Conservation (phyloP, 805 yeast species). For the Candida dendrica region DNA sequence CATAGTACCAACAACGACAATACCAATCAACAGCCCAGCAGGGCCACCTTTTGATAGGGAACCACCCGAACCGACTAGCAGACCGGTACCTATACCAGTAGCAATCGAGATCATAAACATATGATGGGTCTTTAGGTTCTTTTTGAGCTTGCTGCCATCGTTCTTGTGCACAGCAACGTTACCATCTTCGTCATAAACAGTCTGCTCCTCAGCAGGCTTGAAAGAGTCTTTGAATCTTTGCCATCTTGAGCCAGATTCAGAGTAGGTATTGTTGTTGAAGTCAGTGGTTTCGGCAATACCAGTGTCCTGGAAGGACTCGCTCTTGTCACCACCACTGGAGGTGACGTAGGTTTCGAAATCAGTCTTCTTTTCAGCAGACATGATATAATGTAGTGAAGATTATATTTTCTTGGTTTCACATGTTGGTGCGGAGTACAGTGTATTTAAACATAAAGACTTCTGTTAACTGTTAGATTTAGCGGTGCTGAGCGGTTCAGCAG, state of each 20-base stretch:
- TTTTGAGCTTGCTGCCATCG: conserved; percentile 25
- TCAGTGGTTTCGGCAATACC: background rate
- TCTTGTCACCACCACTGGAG: background rate
- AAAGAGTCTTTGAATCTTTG: conserved; percentile 25
- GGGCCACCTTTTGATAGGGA: conserved; percentile 60
- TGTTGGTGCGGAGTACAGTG: too few relatives aligned
- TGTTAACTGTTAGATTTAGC: too few relatives aligned
- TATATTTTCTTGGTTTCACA: too few relatives aligned
- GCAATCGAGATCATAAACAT: conserved; percentile 70
- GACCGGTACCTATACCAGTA: conserved; percentile 71
- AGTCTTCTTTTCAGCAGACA: too few relatives aligned
- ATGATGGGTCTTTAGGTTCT: conserved; percentile 41
- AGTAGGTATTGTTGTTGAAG: too few relatives aligned
- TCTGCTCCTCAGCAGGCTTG: conserved; percentile 28
- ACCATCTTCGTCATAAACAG: too few relatives aligned
- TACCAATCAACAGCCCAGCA: conserved; percentile 51
- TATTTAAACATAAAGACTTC: too few relatives aligned
- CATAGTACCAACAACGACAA: conserved; percentile 52
- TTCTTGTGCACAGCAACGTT: conserved; percentile 18
- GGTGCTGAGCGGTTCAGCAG: too few relatives aligned
- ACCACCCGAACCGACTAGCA: conserved; percentile 62
- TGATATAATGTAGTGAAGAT: too few relatives aligned
- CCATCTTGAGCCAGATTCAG: conserved; percentile 17
- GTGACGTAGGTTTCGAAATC: too few relatives aligned
- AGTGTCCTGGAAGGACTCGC: background rate